Base-by-base conservation (phyloP, 306 rosid genomes). In the Morella rubra region DNA sequence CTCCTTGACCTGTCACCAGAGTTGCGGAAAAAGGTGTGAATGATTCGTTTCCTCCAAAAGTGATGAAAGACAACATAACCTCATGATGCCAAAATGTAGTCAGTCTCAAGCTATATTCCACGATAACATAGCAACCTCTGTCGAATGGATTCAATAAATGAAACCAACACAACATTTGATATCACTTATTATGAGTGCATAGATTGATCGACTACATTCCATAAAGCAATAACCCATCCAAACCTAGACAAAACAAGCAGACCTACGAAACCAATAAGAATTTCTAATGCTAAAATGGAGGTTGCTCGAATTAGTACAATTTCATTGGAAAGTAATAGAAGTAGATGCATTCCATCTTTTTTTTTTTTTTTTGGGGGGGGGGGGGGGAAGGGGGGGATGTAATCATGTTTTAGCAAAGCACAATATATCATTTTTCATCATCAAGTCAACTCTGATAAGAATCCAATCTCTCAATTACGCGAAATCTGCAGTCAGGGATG, bases 1-100 rank as follows among this genome's bases (percentile, higher is more conserved):
- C 99, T 92, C 86, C 86, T 90, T 44, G 96, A 56, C 89, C 99
- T 92, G 50, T 83, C 75, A 81, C 60, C 73, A 68, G 7, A 81
- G 85, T 56, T 12, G 75, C 74, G 83, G 24, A 78, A 74, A 40
- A 79, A 80, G 71, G 69, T 69, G 11, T 71, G 51, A 80, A 62
- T 70, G 66, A 16, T 41, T 51, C 40, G 42, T 40, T 71, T 45
- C 37, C 5, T 66, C 49, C 12, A 61, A 60, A 67, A n/a, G n/a
- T 24, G 20, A 65, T 19, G 24, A 45, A 79, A 13, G 27, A 42
- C n/a, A 42, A 81, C 62, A 73, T 44, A 81, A 67, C 53, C 66
- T 74, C 46, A 44, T 11, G 27, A 74, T 47, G 61, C 76, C 67
- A 79, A 72, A 45, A 24, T 67, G 45, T 40, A 55, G 76, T 70